Evolutionary conservation across 495 filamentous ascomycete genomes (phyloP).

Genomic region (Achaetomiella virescens): DNA sequence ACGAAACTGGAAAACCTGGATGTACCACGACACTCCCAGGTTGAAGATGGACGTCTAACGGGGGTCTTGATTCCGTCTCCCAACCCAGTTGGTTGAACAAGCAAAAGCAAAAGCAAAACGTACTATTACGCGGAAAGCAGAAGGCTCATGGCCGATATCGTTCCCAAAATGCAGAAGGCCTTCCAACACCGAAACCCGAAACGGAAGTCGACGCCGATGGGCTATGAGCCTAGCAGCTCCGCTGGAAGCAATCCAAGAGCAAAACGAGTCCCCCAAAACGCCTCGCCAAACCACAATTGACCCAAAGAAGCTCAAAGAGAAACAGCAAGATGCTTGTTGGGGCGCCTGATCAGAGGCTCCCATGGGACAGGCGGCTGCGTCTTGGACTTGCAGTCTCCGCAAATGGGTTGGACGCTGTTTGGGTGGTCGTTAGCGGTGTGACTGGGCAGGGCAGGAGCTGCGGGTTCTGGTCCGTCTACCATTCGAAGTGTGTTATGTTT

Average conservation of each 20-base stretch:
- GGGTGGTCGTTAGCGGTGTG: neutral
- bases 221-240: neutral
- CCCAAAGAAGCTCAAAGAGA: neutral
- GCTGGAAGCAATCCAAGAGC: neutral
- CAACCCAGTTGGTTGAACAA: too few species aligned
- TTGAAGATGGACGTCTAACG: too few species aligned
- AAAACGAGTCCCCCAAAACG: neutral
- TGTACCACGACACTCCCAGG: too few species aligned
- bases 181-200: neutral
- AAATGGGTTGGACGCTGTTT: slow-evolving; percentile 7
- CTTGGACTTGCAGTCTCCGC: slow-evolving; percentile 24
- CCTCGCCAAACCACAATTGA: neutral
- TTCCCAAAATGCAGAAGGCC: too few species aligned
- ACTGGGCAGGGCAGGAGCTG: too few species aligned
- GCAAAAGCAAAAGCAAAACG: too few species aligned
- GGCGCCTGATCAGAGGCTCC: slow-evolving; percentile 21
- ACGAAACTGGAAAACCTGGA: too few species aligned
- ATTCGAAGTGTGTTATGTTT: slow-evolving; percentile 23
- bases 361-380: slow-evolving; percentile 11
- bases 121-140: too few species aligned
- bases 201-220: neutral
- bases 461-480: too few species aligned
- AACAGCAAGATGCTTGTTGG: neutral
- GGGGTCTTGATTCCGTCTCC: too few species aligned
- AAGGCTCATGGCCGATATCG: too few species aligned